Conservation (phyloP, 2,329 filamentous ascomycete genomes). For the Epichloe typhina region DNA sequence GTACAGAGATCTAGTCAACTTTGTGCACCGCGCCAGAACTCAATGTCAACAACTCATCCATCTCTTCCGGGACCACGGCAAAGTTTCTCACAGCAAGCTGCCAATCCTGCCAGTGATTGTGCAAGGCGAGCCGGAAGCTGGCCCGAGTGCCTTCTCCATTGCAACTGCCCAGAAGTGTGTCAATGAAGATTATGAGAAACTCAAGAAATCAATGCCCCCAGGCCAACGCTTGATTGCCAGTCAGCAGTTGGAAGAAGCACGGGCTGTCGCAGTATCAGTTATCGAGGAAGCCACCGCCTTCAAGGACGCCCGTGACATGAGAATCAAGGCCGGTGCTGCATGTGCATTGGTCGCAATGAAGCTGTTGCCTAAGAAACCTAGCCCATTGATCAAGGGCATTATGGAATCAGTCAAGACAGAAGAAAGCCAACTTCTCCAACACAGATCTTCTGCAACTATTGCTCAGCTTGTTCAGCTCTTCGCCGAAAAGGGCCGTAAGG, state of each 20-base stretch:
- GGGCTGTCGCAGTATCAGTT: conserved; percentile 52
- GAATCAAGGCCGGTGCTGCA: conserved; percentile 75
- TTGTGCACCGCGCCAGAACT: conserved; percentile 75
- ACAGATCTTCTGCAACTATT: conserved; percentile 73
- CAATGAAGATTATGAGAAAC: conserved; percentile 68
- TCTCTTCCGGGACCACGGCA: conserved; percentile 82
- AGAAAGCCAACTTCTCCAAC: conserved; percentile 79
- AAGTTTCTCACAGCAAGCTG: conserved; percentile 60
- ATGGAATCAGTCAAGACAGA: conserved; percentile 98
- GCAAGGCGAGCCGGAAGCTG: conserved; percentile 83
- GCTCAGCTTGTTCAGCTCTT: conserved; percentile 78
- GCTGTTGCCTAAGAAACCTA: conserved; percentile 83
- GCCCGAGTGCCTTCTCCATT: conserved; percentile 84
- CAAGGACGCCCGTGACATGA: conserved; percentile 72
- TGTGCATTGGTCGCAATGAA: conserved; percentile 81
- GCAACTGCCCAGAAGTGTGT: conserved; percentile 79
- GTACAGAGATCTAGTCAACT: conserved; percentile 84
- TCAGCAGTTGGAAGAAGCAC: conserved; percentile 66
- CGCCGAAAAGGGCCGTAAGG: conserved; percentile 63
- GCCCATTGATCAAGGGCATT: conserved; percentile 82
- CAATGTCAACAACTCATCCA: conserved; percentile 86
- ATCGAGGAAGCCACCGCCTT: conserved; percentile 68
- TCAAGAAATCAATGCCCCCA: conserved; percentile 81
- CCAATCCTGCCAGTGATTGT: conserved; percentile 80
- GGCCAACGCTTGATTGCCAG: conserved; percentile 76